phyloP scores from a whole-genome alignment of 108 stramenopile species.

The Seminavis robusta region DNA sequence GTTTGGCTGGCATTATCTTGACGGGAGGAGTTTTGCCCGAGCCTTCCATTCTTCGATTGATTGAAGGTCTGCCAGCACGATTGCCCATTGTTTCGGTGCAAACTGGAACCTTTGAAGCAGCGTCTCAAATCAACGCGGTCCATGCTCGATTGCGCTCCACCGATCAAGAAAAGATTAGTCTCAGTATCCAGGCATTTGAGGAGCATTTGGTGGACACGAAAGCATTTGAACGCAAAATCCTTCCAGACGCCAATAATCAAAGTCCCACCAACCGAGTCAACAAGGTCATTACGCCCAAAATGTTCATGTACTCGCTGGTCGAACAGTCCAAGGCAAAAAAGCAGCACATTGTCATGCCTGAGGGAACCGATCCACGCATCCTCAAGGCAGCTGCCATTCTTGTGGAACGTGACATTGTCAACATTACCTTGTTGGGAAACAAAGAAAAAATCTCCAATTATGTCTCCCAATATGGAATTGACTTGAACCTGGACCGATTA shows the following conservation, averaged over 20 bases:
- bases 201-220: neutral
- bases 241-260: neutral
- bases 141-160: conserved; percentile 6
- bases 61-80: too few species aligned
- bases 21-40: too few species aligned
- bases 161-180: conserved; percentile 11
- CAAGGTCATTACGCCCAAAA: conserved; percentile 20
- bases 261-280: neutral
- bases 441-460: conserved; percentile 14
- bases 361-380: conserved; percentile 20
- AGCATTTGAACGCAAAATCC: neutral
- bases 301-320: conserved; percentile 17
- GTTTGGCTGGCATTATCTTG: too few species aligned
- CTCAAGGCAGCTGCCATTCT: conserved; percentile 12
- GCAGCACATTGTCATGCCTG: conserved; percentile 28
- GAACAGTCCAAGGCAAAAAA: conserved; percentile 8
- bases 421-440: conserved; percentile 21
- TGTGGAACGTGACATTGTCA: conserved; percentile 11
- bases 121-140: conserved; percentile 1
- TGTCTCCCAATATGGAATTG: conserved; percentile 11
- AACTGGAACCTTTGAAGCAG: conserved; percentile 11
- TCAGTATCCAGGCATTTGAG: conserved; percentile 12
- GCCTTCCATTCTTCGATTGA: too few species aligned
- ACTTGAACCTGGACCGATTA: neutral
- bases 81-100: conserved; percentile 8